Evolutionary conservation across 1,139 yeast species (phyloP), one percentile per base, ranked within the genome.

Genomic region (Yamadazyma jaroonii): DNA sequence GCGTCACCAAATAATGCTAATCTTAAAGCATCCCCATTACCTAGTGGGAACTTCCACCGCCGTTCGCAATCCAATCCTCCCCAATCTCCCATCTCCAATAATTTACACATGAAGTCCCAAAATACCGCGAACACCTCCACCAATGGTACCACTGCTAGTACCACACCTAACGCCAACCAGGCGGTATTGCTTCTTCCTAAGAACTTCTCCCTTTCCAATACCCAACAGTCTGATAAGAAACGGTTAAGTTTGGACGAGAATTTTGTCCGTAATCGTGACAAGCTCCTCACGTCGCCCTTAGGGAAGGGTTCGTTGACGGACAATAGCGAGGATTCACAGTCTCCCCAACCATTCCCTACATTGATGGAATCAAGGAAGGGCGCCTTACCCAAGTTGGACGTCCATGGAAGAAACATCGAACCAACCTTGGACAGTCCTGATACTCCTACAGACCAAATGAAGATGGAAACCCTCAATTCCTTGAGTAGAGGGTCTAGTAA

Each of bases 131-230:
- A 35, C 27, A 48, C 44, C 36, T 6, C 48, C 47, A 26, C 21
- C 12, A 12, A 17, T 17, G 20, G n/a, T 26, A 27, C 6, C 21
- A 39, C 11, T 4, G n/a, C 4, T 10, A 47, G 42, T 32, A 36
- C 37, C 12, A 46, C 25, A 39, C 65, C 3, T 45, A 56, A 13
- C 15, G 53, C 53, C 9, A 68, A 40, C 24, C 49, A 62, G 40
- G 75, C 76, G 7, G 70, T 72, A 7, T 57, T 72, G 35, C 55
- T 72, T 27, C 53, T 72, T 29, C 77, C 77, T 1, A 72, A 67
- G 49, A 72, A 72, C 46, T 72, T 70, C 43, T 63, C 75, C 3
- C 39, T 46, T 24, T 46, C 51, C 6, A 36, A 50, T 6, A 40
- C 30, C 34, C 33, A 46, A 2, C 37, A 40, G 25, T 39, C 41